Base-by-base conservation (phyloP, 208 protist species). In the Wallacemonas sp. region DNA sequence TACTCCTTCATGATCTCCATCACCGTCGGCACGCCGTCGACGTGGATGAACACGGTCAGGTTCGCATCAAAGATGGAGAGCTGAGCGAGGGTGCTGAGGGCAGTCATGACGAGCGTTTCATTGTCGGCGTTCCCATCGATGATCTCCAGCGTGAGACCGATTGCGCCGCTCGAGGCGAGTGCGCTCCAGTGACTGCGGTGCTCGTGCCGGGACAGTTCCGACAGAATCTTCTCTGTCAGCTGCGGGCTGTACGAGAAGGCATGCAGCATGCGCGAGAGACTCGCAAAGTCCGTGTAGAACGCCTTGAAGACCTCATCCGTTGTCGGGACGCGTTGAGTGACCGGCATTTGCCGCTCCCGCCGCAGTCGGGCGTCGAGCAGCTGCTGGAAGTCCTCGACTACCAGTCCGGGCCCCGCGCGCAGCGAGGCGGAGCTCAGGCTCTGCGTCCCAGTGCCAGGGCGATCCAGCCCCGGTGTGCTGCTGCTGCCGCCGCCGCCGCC, bases 1-100 rank as follows among this genome's bases (percentile, higher is more conserved):
- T 93, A 90, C 72, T 91, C 85, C 68, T 85, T 88, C 79, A 96
- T 80, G 14, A 90, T 79, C 61, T 88, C 87, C 63, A 96, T 66
- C 61, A 92, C 73, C n/a, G 85, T 90, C 23, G 74, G 57, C 23
- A 92, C 74, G 29, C 87, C 90, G 60, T 92, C 82, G 29, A 87
- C 77, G 36, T 83, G 74, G 21, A 81, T 69, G 68, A 96, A 88
- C 24, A 78, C 78, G 44, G 71, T 48, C 24, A 87, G 48, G 64
- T 90, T 91, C 26, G 34, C 41, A 63, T 83, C 71, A 61, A 84
- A 78, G 0, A 96, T 60, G 55, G 81, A 93, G 19, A 90, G 62
- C 48, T 78, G 81, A 48, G 75, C 78, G n/a, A 96, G 72, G 5
- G 78, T 74, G 38, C 74, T 74, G 17, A 96, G 70, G n/a, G 85